These are phyloP conservation scores for Ophiostoma sp. DNA, from an alignment of 2,329 filamentous ascomycete species.

Conservation along the genomic window DNA sequence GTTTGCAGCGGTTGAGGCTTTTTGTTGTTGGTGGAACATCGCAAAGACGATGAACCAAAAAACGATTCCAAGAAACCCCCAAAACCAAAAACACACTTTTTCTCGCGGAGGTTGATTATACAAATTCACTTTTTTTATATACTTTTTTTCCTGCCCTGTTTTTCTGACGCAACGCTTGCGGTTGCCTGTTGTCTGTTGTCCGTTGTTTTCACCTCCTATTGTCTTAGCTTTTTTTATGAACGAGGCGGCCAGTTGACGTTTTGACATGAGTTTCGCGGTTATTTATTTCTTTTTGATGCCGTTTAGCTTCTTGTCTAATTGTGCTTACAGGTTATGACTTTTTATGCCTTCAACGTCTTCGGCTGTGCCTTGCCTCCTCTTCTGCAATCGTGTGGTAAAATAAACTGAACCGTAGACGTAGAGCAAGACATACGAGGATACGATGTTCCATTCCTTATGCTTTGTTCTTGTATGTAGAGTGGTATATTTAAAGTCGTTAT, in stretches of 20 bases:
- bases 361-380: neutral
- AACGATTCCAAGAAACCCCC: constrained; percentile 7
- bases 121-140: constrained; percentile 51
- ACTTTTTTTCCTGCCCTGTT: constrained; percentile 53
- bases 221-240: constrained; percentile 36
- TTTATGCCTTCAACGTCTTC: neutral
- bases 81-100: constrained; percentile 25
- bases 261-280: constrained; percentile 25
- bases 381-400: neutral
- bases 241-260: constrained; percentile 27
- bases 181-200: neutral
- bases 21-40: neutral
- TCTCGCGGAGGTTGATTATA: constrained; percentile 54
- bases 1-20: neutral
- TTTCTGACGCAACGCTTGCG: neutral
- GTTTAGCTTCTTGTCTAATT: constrained; percentile 1
- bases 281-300: constrained; percentile 17
- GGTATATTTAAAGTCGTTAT: neutral
- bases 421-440: too few relatives aligned
- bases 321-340: neutral
- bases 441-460: too few relatives aligned
- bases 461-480: neutral
- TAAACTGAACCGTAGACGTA: neutral
- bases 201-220: constrained; percentile 34
- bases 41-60: constrained; percentile 1